phyloP scores from a whole-genome alignment of 805 yeast species.

The Komagataella populi region DNA sequence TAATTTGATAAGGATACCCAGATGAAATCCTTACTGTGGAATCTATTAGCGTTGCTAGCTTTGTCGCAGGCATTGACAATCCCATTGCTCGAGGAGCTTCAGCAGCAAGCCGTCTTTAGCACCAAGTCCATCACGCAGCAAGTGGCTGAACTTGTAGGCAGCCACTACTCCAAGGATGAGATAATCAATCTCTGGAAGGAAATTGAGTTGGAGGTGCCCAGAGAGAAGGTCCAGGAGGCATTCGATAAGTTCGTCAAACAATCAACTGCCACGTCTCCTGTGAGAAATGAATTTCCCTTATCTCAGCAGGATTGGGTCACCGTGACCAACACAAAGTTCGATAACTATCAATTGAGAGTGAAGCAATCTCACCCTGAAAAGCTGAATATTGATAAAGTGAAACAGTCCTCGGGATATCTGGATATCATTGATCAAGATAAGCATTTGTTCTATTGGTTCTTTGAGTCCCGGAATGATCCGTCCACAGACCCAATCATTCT shows the following conservation, averaged over 20 bases:
- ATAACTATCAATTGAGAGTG: conserved; percentile 34
- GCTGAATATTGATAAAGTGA: conserved; percentile 46
- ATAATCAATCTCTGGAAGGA: not conserved
- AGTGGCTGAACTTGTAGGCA: not conserved
- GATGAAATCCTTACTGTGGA: not conserved
- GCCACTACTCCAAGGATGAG: not conserved
- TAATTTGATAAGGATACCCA: not conserved
- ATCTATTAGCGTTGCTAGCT: not conserved
- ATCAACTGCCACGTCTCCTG: not conserved
- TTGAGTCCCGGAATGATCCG: conserved; percentile 86
- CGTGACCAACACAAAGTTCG: conserved; percentile 14
- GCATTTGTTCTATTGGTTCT: conserved; percentile 88
- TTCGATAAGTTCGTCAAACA: not conserved
- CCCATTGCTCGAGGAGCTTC: not conserved
- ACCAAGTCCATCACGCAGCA: not conserved
- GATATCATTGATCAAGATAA: conserved; percentile 60
- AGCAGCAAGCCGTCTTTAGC: not conserved
- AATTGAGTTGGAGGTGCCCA: not conserved
- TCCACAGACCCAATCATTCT: conserved; percentile 69
- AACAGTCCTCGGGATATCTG: conserved; percentile 64
- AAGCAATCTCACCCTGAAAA: conserved; percentile 32
- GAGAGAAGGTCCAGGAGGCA: not conserved
- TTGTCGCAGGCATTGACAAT: not conserved
- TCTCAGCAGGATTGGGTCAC: not conserved
- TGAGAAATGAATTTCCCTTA: not conserved